A percentile compares a stretch with the other conserved stretches of the same genome.
These are phyloP conservation scores for Fusarium chlamydosporum DNA, from an alignment of 2,329 filamentous ascomycete species.

Conservation along the genomic window DNA sequence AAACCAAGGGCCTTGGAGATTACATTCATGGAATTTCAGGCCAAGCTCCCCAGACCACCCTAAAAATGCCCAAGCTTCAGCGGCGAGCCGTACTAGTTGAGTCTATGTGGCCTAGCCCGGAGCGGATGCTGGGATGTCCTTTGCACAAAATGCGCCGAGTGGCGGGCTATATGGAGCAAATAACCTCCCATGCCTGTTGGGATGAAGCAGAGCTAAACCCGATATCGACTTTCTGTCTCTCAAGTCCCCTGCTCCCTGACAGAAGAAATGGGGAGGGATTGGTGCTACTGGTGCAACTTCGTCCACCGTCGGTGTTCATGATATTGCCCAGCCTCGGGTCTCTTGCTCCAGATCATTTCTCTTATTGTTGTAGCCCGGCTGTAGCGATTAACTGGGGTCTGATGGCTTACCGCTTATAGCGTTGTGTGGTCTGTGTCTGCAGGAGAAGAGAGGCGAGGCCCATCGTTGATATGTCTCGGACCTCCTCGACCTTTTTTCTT, in stretches of 20 bases:
- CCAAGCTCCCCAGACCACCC: constrained; percentile 27
- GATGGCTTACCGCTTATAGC: constrained; percentile 10
- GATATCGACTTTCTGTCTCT: constrained; percentile 40
- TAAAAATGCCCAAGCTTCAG: constrained; percentile 39
- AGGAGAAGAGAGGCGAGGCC: constrained; percentile 1
- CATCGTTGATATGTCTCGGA: constrained; percentile 32
- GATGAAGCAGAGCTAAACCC: constrained; percentile 44
- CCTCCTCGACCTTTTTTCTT: constrained; percentile 33
- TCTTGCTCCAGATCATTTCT: constrained; percentile 48
- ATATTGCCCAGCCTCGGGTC: constrained; percentile 50
- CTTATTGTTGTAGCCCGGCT: constrained; percentile 28
- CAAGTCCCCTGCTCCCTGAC: constrained; percentile 34
- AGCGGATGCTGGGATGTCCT: constrained; percentile 34
- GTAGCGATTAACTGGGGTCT: constrained; percentile 22
- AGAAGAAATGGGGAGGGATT: constrained; percentile 20
- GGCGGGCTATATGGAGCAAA: constrained; percentile 43
- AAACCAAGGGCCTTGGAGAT: constrained; percentile 42
- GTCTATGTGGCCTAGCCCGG: constrained; percentile 34
- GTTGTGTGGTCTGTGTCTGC: background rate
- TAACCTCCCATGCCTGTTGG: constrained; percentile 34
- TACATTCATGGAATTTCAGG: constrained; percentile 22
- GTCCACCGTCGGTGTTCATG: constrained; percentile 38
- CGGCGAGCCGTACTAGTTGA: constrained; percentile 33
- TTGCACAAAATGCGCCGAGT: constrained; percentile 45
- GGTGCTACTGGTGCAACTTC: constrained; percentile 38